Conservation (phyloP, 2,329 filamentous ascomycete species). For the Diaporthe citriasiana region DNA sequence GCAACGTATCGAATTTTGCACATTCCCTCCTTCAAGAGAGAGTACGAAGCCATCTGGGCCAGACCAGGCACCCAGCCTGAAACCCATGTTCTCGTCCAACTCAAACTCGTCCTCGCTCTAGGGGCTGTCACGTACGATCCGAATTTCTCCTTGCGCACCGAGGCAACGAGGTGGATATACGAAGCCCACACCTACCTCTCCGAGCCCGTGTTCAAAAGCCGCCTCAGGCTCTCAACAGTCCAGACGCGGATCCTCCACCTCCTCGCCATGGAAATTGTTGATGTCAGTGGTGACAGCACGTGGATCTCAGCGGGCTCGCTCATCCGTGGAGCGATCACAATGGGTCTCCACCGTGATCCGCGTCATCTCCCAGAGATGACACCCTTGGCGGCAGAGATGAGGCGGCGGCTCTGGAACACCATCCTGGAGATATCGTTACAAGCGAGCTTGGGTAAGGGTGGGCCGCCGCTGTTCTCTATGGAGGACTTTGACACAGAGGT, state of each 20-base stretch:
- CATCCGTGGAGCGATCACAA: slow-evolving; percentile 66
- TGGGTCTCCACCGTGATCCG: slow-evolving; percentile 72
- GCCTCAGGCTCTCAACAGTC: slow-evolving; percentile 62
- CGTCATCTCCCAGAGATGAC: slow-evolving; percentile 63
- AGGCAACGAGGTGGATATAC: slow-evolving; percentile 64
- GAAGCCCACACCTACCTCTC: slow-evolving; percentile 67
- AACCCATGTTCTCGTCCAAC: slow-evolving; percentile 63
- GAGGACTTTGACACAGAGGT: slow-evolving; percentile 65
- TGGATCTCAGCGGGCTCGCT: slow-evolving; percentile 67
- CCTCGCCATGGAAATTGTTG: slow-evolving; percentile 62
- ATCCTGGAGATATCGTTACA: slow-evolving; percentile 69
- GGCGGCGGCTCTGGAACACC: slow-evolving; percentile 69
- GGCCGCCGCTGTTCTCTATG: slow-evolving; percentile 61
- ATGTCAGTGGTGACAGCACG: slow-evolving; percentile 63
- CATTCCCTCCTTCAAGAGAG: slow-evolving; percentile 67
- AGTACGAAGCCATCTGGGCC: slow-evolving; percentile 67
- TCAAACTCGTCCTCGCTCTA: slow-evolving; percentile 68
- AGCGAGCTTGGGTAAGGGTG: slow-evolving; percentile 64
- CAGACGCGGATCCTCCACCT: slow-evolving; percentile 68
- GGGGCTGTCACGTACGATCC: slow-evolving; percentile 64
- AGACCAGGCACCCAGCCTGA: slow-evolving; percentile 51
- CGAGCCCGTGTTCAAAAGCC: slow-evolving; percentile 61
- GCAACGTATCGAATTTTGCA: slow-evolving; percentile 70
- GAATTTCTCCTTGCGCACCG: slow-evolving; percentile 56
- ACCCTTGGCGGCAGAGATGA: slow-evolving; percentile 64